phyloP scores from a whole-genome alignment of 768 basidiomycete species.

The Boletus subparvulus region DNA sequence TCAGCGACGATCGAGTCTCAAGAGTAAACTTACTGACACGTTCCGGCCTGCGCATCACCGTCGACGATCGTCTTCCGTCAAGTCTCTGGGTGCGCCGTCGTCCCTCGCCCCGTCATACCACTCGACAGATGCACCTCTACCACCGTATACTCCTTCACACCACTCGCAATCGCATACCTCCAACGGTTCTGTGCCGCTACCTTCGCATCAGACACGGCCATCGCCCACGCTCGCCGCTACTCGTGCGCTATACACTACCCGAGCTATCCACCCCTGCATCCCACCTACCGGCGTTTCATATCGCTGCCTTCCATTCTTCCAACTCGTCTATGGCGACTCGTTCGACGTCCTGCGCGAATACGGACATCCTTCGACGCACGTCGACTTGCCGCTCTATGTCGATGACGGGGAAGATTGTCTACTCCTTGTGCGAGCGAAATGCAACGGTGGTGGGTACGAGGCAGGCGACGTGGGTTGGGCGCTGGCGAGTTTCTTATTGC shows the following conservation, averaged over 20 bases:
- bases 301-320: conserved; percentile 76
- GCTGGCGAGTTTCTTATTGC: conserved; percentile 76
- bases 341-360: conserved; percentile 72
- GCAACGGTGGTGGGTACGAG: conserved; percentile 24
- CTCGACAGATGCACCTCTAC: conserved; percentile 21
- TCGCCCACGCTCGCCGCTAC: conserved; percentile 29
- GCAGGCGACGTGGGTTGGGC: conserved; percentile 70
- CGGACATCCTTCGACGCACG: conserved; percentile 75
- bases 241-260: conserved; percentile 62
- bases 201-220: conserved; percentile 19
- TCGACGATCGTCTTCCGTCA: conserved; percentile 34
- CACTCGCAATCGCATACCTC: conserved; percentile 9
- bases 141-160: conserved; percentile 25
- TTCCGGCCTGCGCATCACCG: conserved; percentile 34
- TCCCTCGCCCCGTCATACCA: conserved; percentile 24
- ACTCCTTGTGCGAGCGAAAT: conserved; percentile 60
- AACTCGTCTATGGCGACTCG: conserved; percentile 57
- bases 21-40: conserved; percentile 33
- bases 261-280: conserved; percentile 65
- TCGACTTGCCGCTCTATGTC: conserved; percentile 71
- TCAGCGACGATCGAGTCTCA: conserved; percentile 32
- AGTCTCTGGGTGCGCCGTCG: conserved; percentile 34
- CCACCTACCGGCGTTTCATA: conserved; percentile 66
- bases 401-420: conserved; percentile 79
- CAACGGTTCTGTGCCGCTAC: conserved; percentile 13